These are phyloP conservation scores for Apostasia shenzhenica DNA, from an alignment of 106 monocot species.

Conservation along the genomic window DNA sequence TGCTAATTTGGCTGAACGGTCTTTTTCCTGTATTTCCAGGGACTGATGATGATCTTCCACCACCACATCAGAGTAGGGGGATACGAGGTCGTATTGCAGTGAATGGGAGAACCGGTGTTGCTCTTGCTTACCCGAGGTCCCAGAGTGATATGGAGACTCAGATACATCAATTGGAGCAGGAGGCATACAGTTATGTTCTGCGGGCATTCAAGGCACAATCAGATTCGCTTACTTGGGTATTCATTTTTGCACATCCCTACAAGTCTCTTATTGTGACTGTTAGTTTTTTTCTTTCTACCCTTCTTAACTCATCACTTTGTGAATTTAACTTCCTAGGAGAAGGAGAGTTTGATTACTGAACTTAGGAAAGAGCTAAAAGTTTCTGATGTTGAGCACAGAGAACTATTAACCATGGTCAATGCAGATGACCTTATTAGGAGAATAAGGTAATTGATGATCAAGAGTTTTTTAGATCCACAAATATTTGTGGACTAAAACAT, in stretches of 20 bases:
- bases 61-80: constrained; percentile 38
- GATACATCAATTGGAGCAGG: constrained; percentile 68
- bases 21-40: constrained; percentile 19
- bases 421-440: constrained; percentile 60
- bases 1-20: not conserved
- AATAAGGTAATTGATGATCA: constrained; percentile 50
- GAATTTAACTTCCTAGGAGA: constrained; percentile 45
- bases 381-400: constrained; percentile 77
- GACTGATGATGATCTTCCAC: constrained; percentile 84
- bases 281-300: not conserved
- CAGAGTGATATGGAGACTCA: constrained; percentile 48
- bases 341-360: constrained; percentile 85
- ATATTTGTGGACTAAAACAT: not conserved
- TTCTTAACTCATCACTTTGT: not conserved
- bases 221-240: constrained; percentile 79
- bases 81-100: constrained; percentile 39
- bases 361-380: constrained; percentile 80
- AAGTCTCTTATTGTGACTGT: not conserved
- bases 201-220: constrained; percentile 79
- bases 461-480: not conserved
- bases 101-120: constrained; percentile 34
- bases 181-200: constrained; percentile 65
- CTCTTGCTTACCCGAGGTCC: constrained; percentile 26
- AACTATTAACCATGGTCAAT: constrained; percentile 63
- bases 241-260: not conserved